Evolutionary conservation across 2,329 filamentous ascomycete species (phyloP).

Genomic region (Clonostachys chloroleuca): DNA sequence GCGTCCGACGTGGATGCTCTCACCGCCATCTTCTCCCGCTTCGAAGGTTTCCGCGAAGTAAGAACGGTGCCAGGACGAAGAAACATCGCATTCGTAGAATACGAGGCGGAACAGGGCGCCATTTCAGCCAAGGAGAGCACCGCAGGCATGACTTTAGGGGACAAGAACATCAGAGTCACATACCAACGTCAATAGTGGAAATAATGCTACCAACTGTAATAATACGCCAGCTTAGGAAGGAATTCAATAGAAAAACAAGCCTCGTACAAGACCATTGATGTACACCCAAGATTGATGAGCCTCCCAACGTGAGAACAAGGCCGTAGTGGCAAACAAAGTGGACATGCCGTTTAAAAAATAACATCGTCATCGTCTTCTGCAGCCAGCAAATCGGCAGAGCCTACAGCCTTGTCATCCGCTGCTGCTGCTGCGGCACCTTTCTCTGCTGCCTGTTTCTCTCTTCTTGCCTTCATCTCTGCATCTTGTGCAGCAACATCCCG

Average conservation of each 20-base stretch:
- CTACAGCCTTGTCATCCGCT: constrained; percentile 31
- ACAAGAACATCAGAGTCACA: constrained; percentile 85
- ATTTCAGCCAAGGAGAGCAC: constrained; percentile 94
- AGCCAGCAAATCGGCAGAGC: constrained; percentile 62
- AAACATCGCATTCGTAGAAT: constrained; percentile 95
- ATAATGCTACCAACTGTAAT: neutral
- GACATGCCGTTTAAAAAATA: constrained; percentile 59
- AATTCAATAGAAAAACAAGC: neutral
- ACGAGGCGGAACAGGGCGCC: constrained; percentile 83
- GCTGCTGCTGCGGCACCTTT: constrained; percentile 20
- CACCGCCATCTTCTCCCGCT: constrained; percentile 76
- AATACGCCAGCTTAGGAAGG: neutral
- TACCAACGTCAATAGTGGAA: constrained; percentile 85
- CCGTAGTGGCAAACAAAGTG: too few species aligned
- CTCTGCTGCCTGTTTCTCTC: constrained; percentile 35
- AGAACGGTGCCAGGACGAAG: constrained; percentile 80
- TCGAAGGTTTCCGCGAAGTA: constrained; percentile 92
- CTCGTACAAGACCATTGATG: neutral
- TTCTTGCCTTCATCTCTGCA: constrained; percentile 71
- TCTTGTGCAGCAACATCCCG: constrained; percentile 69
- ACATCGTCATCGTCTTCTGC: constrained; percentile 79
- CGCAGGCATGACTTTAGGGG: constrained; percentile 73
- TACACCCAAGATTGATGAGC: neutral
- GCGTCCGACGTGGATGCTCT: constrained; percentile 79
- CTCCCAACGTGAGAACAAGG: too few species aligned